A percentile compares a stretch with the other conserved stretches of the same genome.
Conservation (phyloP, 495 filamentous ascomycete species). For the Penicillium macrosclerotiorum region DNA sequence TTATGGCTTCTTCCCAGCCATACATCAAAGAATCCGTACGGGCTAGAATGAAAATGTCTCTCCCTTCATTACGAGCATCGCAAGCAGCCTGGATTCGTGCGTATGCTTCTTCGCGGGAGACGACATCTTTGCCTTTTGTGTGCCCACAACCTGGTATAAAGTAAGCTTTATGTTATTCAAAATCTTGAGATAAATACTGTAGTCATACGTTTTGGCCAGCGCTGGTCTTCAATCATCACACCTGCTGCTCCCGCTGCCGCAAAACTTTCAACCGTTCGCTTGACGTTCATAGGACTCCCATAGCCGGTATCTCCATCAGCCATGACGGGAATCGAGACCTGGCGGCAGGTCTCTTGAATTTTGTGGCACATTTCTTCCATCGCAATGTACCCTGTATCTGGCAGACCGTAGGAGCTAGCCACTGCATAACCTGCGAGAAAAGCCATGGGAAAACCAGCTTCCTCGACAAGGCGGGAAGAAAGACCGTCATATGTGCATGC, state of each 20-base stretch:
- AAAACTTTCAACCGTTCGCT: slow-evolving; percentile 39
- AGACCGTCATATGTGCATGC: slow-evolving; percentile 41
- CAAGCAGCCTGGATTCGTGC: slow-evolving; percentile 39
- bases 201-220: slow-evolving; percentile 35
- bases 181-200: neutral
- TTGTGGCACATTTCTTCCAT: slow-evolving; percentile 44
- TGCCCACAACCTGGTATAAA: slow-evolving; percentile 41
- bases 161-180: neutral
- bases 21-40: slow-evolving; percentile 39
- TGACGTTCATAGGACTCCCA: slow-evolving; percentile 43
- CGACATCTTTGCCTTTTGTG: slow-evolving; percentile 43
- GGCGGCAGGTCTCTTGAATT: slow-evolving; percentile 35
- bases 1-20: slow-evolving; percentile 38
- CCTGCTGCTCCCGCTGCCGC: slow-evolving; percentile 37
- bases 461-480: slow-evolving; percentile 37
- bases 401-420: slow-evolving; percentile 32
- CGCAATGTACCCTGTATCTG: slow-evolving; percentile 45
- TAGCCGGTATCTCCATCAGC: slow-evolving; percentile 44
- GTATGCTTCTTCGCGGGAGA: slow-evolving; percentile 40
- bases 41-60: slow-evolving; percentile 42
- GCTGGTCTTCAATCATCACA: slow-evolving; percentile 44
- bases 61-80: slow-evolving; percentile 40
- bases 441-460: slow-evolving; percentile 40
- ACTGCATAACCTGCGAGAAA: slow-evolving; percentile 39
- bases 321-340: slow-evolving; percentile 37